Evolutionary conservation across 2,329 filamentous ascomycete genomes (phyloP).

Genomic region (Aspergillus caelatus): DNA sequence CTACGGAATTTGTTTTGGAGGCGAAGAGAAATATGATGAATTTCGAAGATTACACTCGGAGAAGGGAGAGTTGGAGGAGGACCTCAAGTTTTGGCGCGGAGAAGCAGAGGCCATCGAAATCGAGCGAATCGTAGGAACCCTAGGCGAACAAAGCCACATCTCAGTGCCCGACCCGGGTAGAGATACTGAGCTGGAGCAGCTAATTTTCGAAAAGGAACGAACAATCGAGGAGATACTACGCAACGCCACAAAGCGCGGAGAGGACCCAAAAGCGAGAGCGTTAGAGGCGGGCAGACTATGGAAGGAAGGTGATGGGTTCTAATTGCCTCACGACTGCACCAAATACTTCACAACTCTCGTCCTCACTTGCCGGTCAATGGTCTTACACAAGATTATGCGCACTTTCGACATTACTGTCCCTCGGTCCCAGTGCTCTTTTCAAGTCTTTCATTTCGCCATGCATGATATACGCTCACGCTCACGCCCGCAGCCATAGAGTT

Average conservation of each 20-base stretch:
- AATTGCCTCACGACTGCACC: conserved; percentile 18
- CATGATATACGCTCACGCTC: neutral
- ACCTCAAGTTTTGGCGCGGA: conserved; percentile 44
- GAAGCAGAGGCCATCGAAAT: conserved; percentile 39
- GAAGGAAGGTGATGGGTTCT: conserved; percentile 60
- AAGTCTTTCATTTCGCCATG: neutral
- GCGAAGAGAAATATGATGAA: conserved; percentile 50
- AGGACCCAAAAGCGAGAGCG: conserved; percentile 55
- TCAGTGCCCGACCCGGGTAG: conserved; percentile 45
- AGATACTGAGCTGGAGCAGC: conserved; percentile 45
- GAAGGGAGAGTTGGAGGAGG: conserved; percentile 41
- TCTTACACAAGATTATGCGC: neutral
- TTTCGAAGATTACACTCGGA: conserved; percentile 53
- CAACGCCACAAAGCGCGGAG: conserved; percentile 54
- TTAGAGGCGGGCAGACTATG: conserved; percentile 56
- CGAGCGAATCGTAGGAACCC: conserved; percentile 25
- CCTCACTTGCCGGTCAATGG: neutral
- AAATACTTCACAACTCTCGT: neutral
- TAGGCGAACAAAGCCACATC: conserved; percentile 31
- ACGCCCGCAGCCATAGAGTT: neutral
- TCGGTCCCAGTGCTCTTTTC: neutral
- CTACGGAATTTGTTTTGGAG: conserved; percentile 64
- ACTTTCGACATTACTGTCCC: neutral
- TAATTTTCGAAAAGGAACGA: conserved; percentile 48
- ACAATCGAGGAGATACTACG: conserved; percentile 46